These are phyloP conservation scores for Fusarium sp. DNA, from an alignment of 2,329 filamentous ascomycete genomes.

Conservation along the genomic window DNA sequence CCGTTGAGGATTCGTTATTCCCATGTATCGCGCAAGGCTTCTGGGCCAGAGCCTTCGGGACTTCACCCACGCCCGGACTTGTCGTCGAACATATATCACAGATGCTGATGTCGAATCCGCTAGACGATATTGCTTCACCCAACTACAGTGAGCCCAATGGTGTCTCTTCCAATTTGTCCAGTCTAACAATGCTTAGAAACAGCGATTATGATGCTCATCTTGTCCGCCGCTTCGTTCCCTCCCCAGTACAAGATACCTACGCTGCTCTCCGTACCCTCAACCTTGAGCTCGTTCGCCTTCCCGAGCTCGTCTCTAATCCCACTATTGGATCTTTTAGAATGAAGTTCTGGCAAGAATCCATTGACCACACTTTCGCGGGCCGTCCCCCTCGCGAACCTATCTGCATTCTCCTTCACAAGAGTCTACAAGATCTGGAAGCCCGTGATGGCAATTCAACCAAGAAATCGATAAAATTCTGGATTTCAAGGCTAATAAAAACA, in stretches of 20 bases:
- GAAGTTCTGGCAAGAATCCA: slow-evolving; percentile 93
- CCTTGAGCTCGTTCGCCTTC: slow-evolving; percentile 88
- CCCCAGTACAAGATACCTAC: slow-evolving; percentile 81
- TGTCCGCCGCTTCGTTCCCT: slow-evolving; percentile 85
- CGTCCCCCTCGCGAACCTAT: slow-evolving; percentile 90
- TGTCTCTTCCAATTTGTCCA: accelerated
- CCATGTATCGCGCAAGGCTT: slow-evolving; percentile 57
- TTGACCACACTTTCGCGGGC: slow-evolving; percentile 81
- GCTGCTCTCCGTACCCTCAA: slow-evolving; percentile 93
- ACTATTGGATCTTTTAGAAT: slow-evolving; percentile 89
- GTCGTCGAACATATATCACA: slow-evolving; percentile 60
- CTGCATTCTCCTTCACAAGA: slow-evolving; percentile 82
- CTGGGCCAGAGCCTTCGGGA: slow-evolving; percentile 55
- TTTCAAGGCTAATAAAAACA: slow-evolving; percentile 81
- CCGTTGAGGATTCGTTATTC: slow-evolving; percentile 10
- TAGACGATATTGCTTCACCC: slow-evolving; percentile 65
- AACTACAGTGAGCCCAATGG: slow-evolving; percentile 60
- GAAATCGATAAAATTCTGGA: slow-evolving; percentile 76
- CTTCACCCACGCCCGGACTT: slow-evolving; percentile 47
- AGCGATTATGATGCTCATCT: slow-evolving; percentile 92
- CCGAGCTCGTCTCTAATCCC: slow-evolving; percentile 89
- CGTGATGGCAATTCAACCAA: slow-evolving; percentile 56
- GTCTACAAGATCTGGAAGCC: slow-evolving; percentile 71
- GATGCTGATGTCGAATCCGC: slow-evolving; percentile 66
- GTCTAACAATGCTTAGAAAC: slow-evolving; percentile 65